Evolutionary conservation across 202 grass and related monocot species (phyloP).

Genomic region (Brachypodium distachyon): DNA sequence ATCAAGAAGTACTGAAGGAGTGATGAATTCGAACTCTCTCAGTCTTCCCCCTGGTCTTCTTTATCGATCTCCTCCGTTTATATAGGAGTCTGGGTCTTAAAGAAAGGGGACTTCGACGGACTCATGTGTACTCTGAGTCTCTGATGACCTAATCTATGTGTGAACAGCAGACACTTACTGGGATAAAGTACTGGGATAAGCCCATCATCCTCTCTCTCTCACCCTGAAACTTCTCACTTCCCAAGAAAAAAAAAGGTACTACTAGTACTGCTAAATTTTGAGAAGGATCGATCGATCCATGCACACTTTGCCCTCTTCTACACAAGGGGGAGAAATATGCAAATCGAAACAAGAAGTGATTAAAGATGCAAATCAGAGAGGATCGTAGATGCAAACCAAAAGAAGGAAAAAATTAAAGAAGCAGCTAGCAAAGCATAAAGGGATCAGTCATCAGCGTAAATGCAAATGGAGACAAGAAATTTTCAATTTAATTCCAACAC

Average conservation of each 20-base stretch:
- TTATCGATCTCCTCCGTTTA: conserved; percentile 12
- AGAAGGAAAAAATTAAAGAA: no score
- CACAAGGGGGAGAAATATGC: background rate
- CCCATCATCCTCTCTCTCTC: background rate
- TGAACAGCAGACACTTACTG: conserved; percentile 33
- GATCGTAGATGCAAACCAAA: background rate
- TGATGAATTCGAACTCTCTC: no score
- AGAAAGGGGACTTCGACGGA: conserved; percentile 6
- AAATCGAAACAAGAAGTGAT: background rate
- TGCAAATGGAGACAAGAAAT: background rate
- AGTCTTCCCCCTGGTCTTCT: background rate
- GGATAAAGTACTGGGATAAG: background rate
- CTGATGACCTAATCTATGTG: conserved; percentile 47
- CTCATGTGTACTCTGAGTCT: background rate
- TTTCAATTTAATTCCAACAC: background rate
- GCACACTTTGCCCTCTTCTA: background rate
- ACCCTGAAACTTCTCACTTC: conserved; percentile 4
- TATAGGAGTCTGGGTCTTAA: conserved; percentile 27
- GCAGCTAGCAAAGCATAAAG: no score
- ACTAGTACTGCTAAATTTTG: background rate
- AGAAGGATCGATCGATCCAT: background rate
- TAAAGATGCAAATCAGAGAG: background rate
- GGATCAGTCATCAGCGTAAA: no score
- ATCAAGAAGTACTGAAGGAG: conserved; percentile 15
- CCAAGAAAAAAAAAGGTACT: conserved; percentile 2